Percentiles rank a stretch among this genome's conserved stretches.
Evolutionary conservation across 768 basidiomycete species (phyloP).

Genomic region (Tricholoma terreum): DNA sequence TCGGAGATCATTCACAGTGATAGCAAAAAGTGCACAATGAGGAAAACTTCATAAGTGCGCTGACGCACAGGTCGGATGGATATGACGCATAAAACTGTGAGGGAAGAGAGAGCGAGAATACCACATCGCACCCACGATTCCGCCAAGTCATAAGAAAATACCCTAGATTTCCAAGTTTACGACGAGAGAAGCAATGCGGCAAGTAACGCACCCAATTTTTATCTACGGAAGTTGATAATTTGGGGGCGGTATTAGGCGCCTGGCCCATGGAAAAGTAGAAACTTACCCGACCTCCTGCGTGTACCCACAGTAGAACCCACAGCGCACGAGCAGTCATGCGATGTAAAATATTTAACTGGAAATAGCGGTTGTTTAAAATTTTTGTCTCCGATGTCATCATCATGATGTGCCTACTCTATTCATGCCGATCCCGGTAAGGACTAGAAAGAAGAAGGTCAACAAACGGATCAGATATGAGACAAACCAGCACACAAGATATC

Average conservation of each 20-base stretch:
- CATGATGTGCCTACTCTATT: not conserved
- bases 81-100: constrained; percentile 39
- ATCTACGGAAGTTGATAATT: not conserved
- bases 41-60: constrained; percentile 47
- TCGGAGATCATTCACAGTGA: constrained; percentile 31
- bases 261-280: too few species aligned
- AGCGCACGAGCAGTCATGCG: constrained; percentile 6
- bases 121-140: constrained; percentile 31
- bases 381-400: too few species aligned
- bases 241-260: too few species aligned
- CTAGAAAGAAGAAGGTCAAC: too few species aligned
- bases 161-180: too few species aligned
- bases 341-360: constrained; percentile 5
- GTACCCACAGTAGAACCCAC: constrained; percentile 3
- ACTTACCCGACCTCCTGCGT: not conserved
- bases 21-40: constrained; percentile 42
- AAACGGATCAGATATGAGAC: too few species aligned
- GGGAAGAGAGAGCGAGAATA: constrained; percentile 31
- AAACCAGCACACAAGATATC: constrained; percentile 31
- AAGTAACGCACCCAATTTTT: not conserved
- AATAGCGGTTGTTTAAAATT: too few species aligned
- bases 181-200: not conserved
- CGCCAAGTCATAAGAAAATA: not conserved
- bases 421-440: constrained; percentile 1
- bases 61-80: constrained; percentile 46